Conservation (phyloP, 768 basidiomycete genomes). For the Amanita pseudoporphyria region DNA sequence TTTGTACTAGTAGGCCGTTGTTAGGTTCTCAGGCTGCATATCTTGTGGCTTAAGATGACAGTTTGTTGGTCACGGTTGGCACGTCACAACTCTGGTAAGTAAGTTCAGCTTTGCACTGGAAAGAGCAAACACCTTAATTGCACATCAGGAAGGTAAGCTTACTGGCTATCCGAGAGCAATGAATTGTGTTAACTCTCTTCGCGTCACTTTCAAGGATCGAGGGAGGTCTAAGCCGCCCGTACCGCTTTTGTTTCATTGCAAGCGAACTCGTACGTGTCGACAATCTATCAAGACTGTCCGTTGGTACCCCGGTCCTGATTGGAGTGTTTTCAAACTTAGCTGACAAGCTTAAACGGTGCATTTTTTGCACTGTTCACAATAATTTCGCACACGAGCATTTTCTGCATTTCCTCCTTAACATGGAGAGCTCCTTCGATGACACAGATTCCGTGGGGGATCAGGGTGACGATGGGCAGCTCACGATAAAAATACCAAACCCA, state of each 20-base stretch:
- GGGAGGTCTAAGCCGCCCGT: neutral
- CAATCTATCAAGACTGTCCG: neutral
- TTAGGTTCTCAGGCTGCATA: too few species aligned
- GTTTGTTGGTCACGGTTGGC: conserved; percentile 3
- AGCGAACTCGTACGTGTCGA: neutral
- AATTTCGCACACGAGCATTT: neutral
- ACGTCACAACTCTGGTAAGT: conserved; percentile 8
- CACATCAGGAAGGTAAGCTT: neutral
- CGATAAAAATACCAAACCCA: conserved; percentile 58
- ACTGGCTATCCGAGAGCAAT: neutral
- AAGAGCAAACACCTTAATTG: neutral
- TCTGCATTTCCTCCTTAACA: conserved; percentile 5
- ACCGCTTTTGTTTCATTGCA: conserved; percentile 2
- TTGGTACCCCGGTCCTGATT: neutral
- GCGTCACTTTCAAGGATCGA: neutral
- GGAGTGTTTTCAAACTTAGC: neutral
- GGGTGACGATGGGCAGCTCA: conserved; percentile 44
- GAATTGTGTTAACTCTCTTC: neutral
- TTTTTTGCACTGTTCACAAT: neutral
- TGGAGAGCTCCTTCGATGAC: conserved; percentile 27
- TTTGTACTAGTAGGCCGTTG: too few species aligned
- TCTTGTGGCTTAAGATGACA: conserved; percentile 1
- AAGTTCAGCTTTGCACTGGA: conserved; percentile 6
- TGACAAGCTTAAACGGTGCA: neutral
- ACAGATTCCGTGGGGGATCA: conserved; percentile 28